These are phyloP conservation scores for Mrakia blollopis DNA, from an alignment of 768 basidiomycete genomes.

Conservation along the genomic window DNA sequence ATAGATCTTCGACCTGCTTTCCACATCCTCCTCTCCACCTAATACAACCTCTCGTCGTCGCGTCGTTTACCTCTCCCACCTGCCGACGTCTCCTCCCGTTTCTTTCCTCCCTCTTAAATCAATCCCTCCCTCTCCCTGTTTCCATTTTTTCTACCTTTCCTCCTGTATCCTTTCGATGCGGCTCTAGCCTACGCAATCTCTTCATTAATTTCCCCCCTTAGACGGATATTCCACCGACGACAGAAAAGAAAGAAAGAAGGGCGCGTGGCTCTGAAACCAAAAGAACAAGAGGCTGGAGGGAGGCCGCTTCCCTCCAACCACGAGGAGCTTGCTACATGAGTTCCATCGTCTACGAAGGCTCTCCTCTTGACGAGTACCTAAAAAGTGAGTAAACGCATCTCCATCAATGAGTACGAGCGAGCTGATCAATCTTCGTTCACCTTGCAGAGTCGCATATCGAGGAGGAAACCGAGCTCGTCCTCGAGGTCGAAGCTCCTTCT, in stretches of 20 bases:
- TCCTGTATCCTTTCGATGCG: background rate
- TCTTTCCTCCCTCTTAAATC: background rate
- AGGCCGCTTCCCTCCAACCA: background rate
- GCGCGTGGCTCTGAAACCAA: background rate
- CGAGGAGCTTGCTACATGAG: background rate
- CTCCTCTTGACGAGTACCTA: constrained; percentile 12
- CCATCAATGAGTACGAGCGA: background rate
- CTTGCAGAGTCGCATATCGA: background rate
- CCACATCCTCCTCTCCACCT: background rate
- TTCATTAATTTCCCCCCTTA: background rate
- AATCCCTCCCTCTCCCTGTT: background rate
- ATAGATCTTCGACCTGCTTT: background rate
- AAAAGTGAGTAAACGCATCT: background rate
- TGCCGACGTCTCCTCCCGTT: too few species aligned
- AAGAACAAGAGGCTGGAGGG: background rate
- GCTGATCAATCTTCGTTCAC: background rate
- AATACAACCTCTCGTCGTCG: background rate
- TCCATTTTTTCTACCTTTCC: background rate
- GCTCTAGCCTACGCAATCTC: background rate
- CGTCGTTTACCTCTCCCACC: background rate
- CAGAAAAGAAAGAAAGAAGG: background rate
- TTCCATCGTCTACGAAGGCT: constrained; percentile 10
- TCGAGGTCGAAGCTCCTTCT: background rate
- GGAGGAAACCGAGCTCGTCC: background rate
- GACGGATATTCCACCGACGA: background rate